Conservation (phyloP, 331 rosid species). For the Saraca asoca region DNA sequence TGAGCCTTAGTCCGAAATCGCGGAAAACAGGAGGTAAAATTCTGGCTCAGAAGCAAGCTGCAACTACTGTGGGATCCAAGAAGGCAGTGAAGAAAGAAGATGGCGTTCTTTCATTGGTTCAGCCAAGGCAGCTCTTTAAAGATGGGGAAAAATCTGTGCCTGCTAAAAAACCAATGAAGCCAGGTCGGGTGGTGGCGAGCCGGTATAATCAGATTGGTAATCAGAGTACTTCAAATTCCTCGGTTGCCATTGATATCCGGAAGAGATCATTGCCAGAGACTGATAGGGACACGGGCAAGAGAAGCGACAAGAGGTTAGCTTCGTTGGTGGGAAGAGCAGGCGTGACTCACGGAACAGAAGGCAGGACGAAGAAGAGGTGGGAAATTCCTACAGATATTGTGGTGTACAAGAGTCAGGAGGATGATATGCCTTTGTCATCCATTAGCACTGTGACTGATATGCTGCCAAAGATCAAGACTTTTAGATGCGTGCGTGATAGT, state of each 20-base stretch:
- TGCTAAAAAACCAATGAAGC: slow-evolving; percentile 49
- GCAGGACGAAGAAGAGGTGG: slow-evolving; percentile 63
- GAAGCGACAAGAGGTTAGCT: slow-evolving; percentile 51
- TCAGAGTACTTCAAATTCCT: slow-evolving; percentile 27
- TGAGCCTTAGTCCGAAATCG: slow-evolving; percentile 59
- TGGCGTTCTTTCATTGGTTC: slow-evolving; percentile 43
- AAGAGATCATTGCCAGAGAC: slow-evolving; percentile 79
- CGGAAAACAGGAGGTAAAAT: slow-evolving; percentile 48
- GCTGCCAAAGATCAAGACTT: slow-evolving; percentile 68
- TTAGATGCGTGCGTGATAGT: slow-evolving; percentile 48
- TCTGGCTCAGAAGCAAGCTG: slow-evolving; percentile 46
- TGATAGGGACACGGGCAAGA: slow-evolving; percentile 46
- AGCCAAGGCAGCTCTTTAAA: slow-evolving; percentile 78
- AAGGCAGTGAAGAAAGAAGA: slow-evolving; percentile 60
- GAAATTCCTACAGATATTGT: slow-evolving; percentile 58
- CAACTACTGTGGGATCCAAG: slow-evolving; percentile 50
- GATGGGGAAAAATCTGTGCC: slow-evolving; percentile 60
- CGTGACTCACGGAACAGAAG: slow-evolving; percentile 44
- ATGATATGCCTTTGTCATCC: slow-evolving; percentile 20
- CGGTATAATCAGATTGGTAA: slow-evolving; percentile 53
- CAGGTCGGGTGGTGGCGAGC: slow-evolving; percentile 82
- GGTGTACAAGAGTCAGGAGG: slow-evolving; percentile 38
- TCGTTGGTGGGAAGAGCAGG: slow-evolving; percentile 40
- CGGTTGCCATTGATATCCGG: slow-evolving; percentile 47
- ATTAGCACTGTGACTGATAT: slow-evolving; percentile 23